Percentiles rank a stretch among this genome's conserved stretches.
These are phyloP conservation scores for Lentinus tigrinus DNA, from an alignment of 768 basidiomycete genomes.

Conservation along the genomic window DNA sequence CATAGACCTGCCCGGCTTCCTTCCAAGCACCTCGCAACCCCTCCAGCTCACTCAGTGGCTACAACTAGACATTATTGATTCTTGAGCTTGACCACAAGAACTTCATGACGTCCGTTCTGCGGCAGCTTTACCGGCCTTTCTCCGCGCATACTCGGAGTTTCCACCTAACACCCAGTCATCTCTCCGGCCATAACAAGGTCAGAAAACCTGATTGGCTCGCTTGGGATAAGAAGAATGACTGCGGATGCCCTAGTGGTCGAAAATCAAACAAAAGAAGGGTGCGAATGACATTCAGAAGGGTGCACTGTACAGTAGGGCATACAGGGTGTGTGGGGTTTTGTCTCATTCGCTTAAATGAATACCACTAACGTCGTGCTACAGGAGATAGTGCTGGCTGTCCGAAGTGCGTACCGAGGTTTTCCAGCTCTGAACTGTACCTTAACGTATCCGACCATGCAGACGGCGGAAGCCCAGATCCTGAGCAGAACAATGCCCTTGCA, in stretches of 20 bases:
- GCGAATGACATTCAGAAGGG: constrained; percentile 62
- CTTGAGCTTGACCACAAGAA: too few relatives aligned
- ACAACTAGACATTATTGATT: too few relatives aligned
- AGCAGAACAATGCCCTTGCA: constrained; percentile 52
- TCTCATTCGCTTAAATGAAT: neutral
- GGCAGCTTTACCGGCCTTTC: neutral
- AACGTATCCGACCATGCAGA: constrained; percentile 32
- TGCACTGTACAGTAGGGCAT: constrained; percentile 52
- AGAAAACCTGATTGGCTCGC: neutral
- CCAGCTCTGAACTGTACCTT: neutral
- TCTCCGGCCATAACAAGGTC: constrained; percentile 45
- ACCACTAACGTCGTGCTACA: too few relatives aligned
- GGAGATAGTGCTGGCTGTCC: constrained; percentile 64
- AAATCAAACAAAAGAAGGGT: constrained; percentile 73
- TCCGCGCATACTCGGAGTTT: constrained; percentile 23
- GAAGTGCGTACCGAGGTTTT: constrained; percentile 40
- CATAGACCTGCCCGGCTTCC: too few relatives aligned
- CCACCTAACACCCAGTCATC: constrained; percentile 23
- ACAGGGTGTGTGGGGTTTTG: constrained; percentile 43
- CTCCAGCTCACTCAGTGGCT: too few relatives aligned
- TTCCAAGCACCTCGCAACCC: too few relatives aligned
- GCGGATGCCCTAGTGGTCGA: constrained; percentile 55
- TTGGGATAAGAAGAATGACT: neutral
- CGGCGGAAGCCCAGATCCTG: constrained; percentile 56
- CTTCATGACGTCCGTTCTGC: neutral